Conservation (phyloP, 2,329 filamentous ascomycete species). For the Neonectria coccinea region DNA sequence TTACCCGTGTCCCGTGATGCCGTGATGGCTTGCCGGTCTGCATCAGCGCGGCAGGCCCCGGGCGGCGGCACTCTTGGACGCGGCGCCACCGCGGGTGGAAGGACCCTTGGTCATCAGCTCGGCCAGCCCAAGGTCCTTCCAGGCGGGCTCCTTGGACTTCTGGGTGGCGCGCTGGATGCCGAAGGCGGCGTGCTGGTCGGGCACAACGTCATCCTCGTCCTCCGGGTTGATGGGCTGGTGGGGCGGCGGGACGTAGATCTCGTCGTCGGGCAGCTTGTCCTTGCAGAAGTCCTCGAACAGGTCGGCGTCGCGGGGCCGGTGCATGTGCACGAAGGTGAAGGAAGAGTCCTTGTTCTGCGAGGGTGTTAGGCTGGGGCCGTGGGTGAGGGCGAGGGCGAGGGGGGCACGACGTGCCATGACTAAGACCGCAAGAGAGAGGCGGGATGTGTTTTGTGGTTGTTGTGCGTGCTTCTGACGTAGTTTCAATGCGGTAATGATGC, state of each 20-base stretch:
- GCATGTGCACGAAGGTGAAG: conserved; percentile 82
- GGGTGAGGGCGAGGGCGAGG: rapidly evolving
- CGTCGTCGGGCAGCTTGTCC: conserved; percentile 78
- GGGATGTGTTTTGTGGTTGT: no score
- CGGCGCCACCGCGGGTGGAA: conserved; percentile 37
- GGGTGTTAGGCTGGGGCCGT: neutral
- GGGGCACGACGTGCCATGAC: conserved; percentile 25
- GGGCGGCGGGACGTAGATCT: conserved; percentile 83
- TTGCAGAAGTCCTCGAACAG: conserved; percentile 82
- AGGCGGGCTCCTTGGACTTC: conserved; percentile 75
- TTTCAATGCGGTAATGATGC: neutral
- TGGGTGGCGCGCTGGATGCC: conserved; percentile 86
- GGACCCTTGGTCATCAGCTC: conserved; percentile 76
- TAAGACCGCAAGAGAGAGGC: neutral
- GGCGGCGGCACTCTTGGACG: conserved; percentile 30
- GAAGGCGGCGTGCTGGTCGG: conserved; percentile 88
- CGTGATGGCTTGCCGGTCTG: neutral
- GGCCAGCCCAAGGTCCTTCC: conserved; percentile 82
- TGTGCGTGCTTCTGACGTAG: neutral
- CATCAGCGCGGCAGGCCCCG: conserved; percentile 37
- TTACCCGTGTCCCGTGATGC: neutral
- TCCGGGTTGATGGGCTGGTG: conserved; percentile 88
- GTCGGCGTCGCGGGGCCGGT: conserved; percentile 77
- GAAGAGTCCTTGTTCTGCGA: conserved; percentile 77
- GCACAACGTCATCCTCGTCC: conserved; percentile 89